Conservation (phyloP, 306 rosid genomes). For the Acacia crassicarpa region DNA sequence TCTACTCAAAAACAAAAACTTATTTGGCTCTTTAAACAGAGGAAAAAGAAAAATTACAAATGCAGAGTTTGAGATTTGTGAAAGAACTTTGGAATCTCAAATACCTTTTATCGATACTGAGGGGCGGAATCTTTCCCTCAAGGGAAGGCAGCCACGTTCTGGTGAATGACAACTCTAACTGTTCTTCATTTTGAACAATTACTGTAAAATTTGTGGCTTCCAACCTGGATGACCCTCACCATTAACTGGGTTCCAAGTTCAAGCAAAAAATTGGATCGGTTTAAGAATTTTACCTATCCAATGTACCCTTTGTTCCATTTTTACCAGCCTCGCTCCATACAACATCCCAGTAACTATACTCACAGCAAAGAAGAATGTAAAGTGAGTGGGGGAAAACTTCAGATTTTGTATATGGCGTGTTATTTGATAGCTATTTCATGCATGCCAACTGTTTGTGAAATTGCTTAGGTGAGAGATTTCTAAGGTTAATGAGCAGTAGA, state of each 20-base stretch:
- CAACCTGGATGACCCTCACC: constrained; percentile 25
- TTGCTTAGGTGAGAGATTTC: constrained; percentile 13
- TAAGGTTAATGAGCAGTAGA: not conserved
- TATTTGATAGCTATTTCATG: not conserved
- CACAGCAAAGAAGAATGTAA: not conserved
- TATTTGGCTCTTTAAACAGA: not conserved
- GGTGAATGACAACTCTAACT: constrained; percentile 75
- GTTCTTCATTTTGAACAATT: constrained; percentile 71
- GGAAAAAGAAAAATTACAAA: not conserved
- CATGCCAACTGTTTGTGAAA: constrained; percentile 13
- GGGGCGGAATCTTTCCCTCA: constrained; percentile 66
- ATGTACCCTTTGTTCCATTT: constrained; percentile 38
- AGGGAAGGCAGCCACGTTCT: constrained; percentile 78
- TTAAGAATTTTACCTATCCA: constrained; percentile 41
- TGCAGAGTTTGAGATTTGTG: not conserved
- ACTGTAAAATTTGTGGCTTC: constrained; percentile 46
- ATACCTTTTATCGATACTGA: constrained; percentile 88
- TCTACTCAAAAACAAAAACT: constrained; percentile 28
- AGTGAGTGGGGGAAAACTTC: not conserved
- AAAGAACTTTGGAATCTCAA: not conserved
- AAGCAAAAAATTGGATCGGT: not conserved
- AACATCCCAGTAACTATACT: constrained; percentile 47
- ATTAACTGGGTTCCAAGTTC: constrained; percentile 1
- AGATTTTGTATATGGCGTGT: not conserved
- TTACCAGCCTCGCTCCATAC: constrained; percentile 44